phyloP scores from a whole-genome alignment of 2,329 filamentous ascomycete species.

The Alternaria sp. region DNA sequence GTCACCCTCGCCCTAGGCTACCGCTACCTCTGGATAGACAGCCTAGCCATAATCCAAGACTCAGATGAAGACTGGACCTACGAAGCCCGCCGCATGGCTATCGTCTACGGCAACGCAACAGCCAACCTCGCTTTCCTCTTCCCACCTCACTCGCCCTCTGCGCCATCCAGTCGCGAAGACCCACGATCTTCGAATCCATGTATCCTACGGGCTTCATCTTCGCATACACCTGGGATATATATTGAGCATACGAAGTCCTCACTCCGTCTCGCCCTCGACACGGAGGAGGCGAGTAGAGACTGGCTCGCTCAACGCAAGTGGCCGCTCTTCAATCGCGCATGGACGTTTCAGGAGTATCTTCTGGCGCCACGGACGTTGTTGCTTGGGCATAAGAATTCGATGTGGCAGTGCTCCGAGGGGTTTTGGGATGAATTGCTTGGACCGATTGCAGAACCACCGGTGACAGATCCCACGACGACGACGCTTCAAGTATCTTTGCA shows the following conservation, averaged over 20 bases:
- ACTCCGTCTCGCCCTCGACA: no score
- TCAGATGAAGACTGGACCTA: conserved; percentile 12
- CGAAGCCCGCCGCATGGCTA: conserved; percentile 17
- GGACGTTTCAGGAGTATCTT: conserved; percentile 28
- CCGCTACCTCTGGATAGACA: conserved; percentile 33
- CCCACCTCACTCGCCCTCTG: not conserved
- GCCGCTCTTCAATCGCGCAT: conserved; percentile 24
- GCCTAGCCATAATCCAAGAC: conserved; percentile 26
- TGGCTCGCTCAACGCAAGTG: conserved; percentile 10
- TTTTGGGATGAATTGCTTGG: conserved; percentile 20
- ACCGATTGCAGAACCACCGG: not conserved
- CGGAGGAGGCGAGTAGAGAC: not conserved
- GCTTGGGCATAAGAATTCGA: conserved; percentile 14
- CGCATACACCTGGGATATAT: conserved; percentile 4
- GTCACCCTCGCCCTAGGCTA: conserved; percentile 16
- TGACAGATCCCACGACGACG: not conserved
- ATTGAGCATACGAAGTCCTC: conserved; percentile 1
- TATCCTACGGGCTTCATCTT: conserved; percentile 3
- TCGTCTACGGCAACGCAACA: conserved; percentile 18
- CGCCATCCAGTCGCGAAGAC: not conserved
- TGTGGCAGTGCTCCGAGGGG: conserved; percentile 16
- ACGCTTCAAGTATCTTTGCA: not conserved
- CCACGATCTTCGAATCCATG: conserved; percentile 13
- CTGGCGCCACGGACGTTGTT: conserved; percentile 18
- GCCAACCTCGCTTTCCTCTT: conserved; percentile 19